These are phyloP conservation scores for Ceratonia siliqua DNA, from an alignment of 306 rosid species.

Conservation along the genomic window DNA sequence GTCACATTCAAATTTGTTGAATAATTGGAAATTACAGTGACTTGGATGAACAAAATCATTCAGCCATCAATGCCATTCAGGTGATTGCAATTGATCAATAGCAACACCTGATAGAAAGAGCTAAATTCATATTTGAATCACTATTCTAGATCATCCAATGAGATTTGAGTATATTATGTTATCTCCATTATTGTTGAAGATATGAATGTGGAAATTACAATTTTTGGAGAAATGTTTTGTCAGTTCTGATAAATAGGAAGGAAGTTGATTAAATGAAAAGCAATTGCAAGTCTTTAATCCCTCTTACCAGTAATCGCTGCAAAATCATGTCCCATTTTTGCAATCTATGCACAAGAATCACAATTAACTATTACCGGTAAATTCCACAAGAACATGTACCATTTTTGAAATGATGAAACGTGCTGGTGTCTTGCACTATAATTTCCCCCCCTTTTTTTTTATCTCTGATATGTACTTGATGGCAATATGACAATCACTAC, in stretches of 20 bases:
- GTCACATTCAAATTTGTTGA: background rate
- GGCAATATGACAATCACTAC: constrained; percentile 79
- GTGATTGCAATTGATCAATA: background rate
- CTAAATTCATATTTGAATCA: background rate
- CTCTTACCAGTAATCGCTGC: constrained; percentile 35
- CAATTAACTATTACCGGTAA: constrained; percentile 53
- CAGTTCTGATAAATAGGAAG: constrained; percentile 11
- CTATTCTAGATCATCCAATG: background rate
- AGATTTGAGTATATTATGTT: background rate
- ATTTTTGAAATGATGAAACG: constrained; percentile 86
- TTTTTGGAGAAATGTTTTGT: background rate
- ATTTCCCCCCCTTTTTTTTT: constrained; percentile 59
- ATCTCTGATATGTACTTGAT: constrained; percentile 70
- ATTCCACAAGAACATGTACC: constrained; percentile 86
- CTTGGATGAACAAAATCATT: background rate
- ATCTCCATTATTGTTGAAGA: background rate
- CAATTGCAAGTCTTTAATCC: background rate
- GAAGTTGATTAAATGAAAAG: background rate
- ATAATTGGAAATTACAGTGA: background rate
- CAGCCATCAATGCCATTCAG: background rate
- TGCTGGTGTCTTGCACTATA: constrained; percentile 62
- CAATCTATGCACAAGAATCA: constrained; percentile 15
- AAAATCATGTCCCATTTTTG: constrained; percentile 18
- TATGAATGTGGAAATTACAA: background rate
- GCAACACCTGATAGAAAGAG: background rate